Evolutionary conservation across 192 early-diverging fungal species (phyloP).

Genomic region (Spizellomyces sp.): DNA sequence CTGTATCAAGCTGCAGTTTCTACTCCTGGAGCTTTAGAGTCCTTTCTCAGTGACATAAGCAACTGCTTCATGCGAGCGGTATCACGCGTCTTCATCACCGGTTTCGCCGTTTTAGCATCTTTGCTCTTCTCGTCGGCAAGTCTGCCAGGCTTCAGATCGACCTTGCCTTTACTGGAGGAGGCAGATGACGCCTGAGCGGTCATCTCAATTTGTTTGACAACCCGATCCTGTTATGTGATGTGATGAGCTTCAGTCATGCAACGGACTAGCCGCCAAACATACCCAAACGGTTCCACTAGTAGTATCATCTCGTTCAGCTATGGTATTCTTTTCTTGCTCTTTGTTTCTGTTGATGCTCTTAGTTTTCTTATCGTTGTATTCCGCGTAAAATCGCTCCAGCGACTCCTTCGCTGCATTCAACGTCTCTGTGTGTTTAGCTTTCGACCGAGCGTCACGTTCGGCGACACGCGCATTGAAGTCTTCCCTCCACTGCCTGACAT

Average conservation of each 20-base stretch:
- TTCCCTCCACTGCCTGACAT: constrained; percentile 49
- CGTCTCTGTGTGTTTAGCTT: constrained; percentile 44
- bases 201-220: constrained; percentile 49
- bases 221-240: constrained; percentile 38
- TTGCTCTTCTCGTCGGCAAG: constrained; percentile 37
- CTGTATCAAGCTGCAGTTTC: constrained; percentile 22
- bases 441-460: constrained; percentile 44
- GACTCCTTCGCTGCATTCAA: constrained; percentile 46
- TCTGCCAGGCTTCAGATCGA: constrained; percentile 25
- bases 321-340: constrained; percentile 42
- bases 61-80: constrained; percentile 54
- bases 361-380: constrained; percentile 62
- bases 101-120: constrained; percentile 25
- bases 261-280: background rate
- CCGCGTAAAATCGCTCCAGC: constrained; percentile 60
- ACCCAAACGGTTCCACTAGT: constrained; percentile 55
- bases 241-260: background rate
- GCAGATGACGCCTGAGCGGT: constrained; percentile 6
- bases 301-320: constrained; percentile 32
- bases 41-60: constrained; percentile 45
- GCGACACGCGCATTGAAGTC: constrained; percentile 43
- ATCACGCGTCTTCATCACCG: constrained; percentile 37
- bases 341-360: constrained; percentile 53
- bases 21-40: constrained; percentile 45
- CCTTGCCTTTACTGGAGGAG: constrained; percentile 29